Base-by-base conservation (phyloP, 1,284 basidiomycete genomes). In the Sutorius eximius region DNA sequence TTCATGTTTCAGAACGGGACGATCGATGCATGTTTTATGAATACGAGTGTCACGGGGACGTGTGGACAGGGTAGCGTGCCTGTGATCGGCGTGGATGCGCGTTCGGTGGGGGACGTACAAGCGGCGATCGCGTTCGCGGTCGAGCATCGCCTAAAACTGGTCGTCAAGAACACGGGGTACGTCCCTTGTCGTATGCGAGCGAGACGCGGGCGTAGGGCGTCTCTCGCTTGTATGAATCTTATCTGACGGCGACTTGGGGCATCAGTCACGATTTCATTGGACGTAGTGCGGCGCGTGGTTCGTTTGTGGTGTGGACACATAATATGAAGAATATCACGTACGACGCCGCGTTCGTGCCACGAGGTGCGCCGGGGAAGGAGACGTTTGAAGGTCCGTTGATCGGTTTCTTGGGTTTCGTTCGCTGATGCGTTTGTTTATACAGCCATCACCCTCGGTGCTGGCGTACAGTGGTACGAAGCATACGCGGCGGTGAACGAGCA, bases 161-260 rank as follows among this genome's bases (percentile, higher is more conserved):
- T 75, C 1, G 66, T 81, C 18, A 82, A 80, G 63, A 78, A 77
- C 52, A 80, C 78, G 1, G 77, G 78, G 71, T 74, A 56, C 45
- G 69, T 62, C 29, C 4, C 2, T 24, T 24, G 5, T 34, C 11
- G 13, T 20, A 30, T 8, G 27, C 13, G n/a, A 12, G 8, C 27
- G 5, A 24, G 22, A 5, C 22, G 24, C 15, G 18, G 16, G 27
- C 11, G 12, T n/a, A 18, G 3, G 15, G n/a, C 13, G 20, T 16
- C n/a, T 18, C 24, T 22, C 13, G 29, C 12, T 12, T 34, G 29
- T 5, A n/a, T 22, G 12, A 6, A 16, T 20, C 37, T 13, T 41
- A 2, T 36, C 54, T 55, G 42, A 45, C 33, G 11, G 20, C n/a
- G 6, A 41, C 12, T 20, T 3, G n/a, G 22, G 18, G 13, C 10